Percentiles rank a stretch among this genome's conserved stretches.
Evolutionary conservation across 768 basidiomycete species (phyloP).

Genomic region (Macrolepiota fuliginosa): DNA sequence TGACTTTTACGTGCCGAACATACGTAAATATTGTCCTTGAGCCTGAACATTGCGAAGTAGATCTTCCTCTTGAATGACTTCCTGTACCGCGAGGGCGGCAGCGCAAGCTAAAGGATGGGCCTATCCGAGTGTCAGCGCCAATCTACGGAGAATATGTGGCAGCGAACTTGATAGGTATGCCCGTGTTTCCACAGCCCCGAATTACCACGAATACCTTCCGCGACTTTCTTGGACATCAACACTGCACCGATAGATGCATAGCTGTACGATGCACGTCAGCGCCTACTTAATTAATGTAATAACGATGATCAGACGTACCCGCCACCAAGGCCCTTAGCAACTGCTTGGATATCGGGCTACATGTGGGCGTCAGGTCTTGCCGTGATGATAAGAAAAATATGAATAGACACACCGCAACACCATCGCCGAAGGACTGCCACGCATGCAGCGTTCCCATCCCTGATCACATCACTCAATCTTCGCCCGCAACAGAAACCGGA

Average conservation of each 20-base stretch:
- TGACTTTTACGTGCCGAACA: background rate
- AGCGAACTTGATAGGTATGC: conserved; percentile 73
- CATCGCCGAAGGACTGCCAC: conserved; percentile 84
- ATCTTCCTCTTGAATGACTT: conserved; percentile 65
- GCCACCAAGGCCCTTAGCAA: conserved; percentile 89
- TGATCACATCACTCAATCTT: conserved; percentile 22
- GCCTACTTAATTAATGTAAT: background rate
- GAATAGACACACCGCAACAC: conserved; percentile 40
- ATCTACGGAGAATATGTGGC: background rate
- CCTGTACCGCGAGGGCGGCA: conserved; percentile 79
- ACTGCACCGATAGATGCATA: conserved; percentile 84
- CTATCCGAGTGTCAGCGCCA: conserved; percentile 27
- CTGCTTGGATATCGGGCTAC: conserved; percentile 81
- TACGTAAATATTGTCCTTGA: conserved; percentile 61
- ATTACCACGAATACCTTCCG: conserved; percentile 63
- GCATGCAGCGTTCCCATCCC: conserved; percentile 87
- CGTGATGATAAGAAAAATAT: background rate
- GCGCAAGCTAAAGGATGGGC: conserved; percentile 76
- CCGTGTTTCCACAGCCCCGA: conserved; percentile 81
- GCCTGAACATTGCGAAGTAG: conserved; percentile 62
- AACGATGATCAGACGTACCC: conserved; percentile 48
- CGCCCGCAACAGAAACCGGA: background rate
- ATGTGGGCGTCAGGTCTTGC: conserved; percentile 1
- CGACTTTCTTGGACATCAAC: conserved; percentile 70
- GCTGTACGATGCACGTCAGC: conserved; percentile 21